Evolutionary conservation across 2,329 filamentous ascomycete species (phyloP).

Genomic region (Phyllosticta capitalensis): DNA sequence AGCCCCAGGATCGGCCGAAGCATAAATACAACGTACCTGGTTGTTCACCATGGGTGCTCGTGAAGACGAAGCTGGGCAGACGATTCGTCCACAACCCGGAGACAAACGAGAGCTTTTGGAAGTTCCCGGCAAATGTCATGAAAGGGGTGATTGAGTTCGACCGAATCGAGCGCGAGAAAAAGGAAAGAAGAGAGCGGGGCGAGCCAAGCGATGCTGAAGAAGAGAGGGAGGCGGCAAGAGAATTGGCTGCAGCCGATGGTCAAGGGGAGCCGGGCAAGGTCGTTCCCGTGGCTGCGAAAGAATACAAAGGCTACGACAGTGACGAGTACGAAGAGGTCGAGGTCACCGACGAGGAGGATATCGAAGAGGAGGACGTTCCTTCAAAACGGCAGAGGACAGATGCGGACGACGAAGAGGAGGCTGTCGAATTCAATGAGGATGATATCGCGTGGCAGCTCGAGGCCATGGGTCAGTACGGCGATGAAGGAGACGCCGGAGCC

Average conservation of each 20-base stretch:
- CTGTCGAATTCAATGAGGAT: constrained; percentile 80
- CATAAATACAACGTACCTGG: constrained; percentile 70
- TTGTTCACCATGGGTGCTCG: constrained; percentile 77
- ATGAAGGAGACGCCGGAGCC: constrained; percentile 42
- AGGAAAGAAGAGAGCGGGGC: constrained; percentile 42
- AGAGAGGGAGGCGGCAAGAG: constrained; percentile 23
- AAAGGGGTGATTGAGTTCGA: constrained; percentile 62
- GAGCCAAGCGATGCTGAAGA: constrained; percentile 28
- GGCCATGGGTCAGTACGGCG: constrained; percentile 77
- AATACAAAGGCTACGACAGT: constrained; percentile 41
- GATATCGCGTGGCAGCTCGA: constrained; percentile 90
- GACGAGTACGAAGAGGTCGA: constrained; percentile 73
- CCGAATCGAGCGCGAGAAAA: constrained; percentile 60
- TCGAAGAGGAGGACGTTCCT: constrained; percentile 38
- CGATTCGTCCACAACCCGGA: constrained; percentile 82
- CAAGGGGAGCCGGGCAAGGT: constrained; percentile 16
- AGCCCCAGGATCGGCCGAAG: constrained; percentile 70
- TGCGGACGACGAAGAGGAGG: constrained; percentile 36
- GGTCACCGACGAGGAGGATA: constrained; percentile 50
- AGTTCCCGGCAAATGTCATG: constrained; percentile 80
- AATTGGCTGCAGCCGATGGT: constrained; percentile 14
- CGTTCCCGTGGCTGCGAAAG: constrained; percentile 22
- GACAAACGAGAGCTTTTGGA: constrained; percentile 89
- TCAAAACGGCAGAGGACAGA: constrained; percentile 42
- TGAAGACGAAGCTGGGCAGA: constrained; percentile 83